A percentile compares a stretch with the other conserved stretches of the same genome.
phyloP scores from a whole-genome alignment of 2,329 filamentous ascomycete genomes.

The Penicillium sp. region DNA sequence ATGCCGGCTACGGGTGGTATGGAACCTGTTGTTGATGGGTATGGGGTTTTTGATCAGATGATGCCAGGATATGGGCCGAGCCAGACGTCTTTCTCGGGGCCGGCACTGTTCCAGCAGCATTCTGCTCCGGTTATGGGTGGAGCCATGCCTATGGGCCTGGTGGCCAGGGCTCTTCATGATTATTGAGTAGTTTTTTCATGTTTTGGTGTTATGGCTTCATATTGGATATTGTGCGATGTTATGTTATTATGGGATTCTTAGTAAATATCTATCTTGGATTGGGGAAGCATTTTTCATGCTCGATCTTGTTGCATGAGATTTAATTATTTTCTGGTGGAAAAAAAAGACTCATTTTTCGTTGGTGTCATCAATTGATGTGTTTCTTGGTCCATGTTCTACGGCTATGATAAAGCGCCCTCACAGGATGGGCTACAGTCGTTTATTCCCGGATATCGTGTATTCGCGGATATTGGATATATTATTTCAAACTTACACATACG shows the following conservation, averaged over 20 bases:
- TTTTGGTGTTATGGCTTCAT: not conserved
- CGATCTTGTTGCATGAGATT: not conserved
- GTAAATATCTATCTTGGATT: not conserved
- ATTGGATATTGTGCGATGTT: not conserved
- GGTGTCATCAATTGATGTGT: too few species aligned
- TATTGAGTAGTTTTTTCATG: conserved; percentile 1
- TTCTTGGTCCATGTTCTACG: too few species aligned
- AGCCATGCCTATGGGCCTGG: conserved; percentile 24
- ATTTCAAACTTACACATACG: not conserved
- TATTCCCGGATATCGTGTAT: not conserved
- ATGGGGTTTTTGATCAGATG: conserved; percentile 26
- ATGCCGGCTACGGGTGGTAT: conserved; percentile 19
- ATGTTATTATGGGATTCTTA: not conserved
- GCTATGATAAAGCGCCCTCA: too few species aligned
- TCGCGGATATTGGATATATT: not conserved
- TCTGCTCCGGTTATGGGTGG: conserved; percentile 17
- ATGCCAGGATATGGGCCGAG: conserved; percentile 21
- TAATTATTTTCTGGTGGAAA: not conserved
- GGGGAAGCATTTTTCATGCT: not conserved
- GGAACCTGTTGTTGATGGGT: conserved; percentile 26
- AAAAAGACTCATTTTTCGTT: not conserved
- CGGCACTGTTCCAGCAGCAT: conserved; percentile 21
- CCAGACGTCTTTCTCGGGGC: conserved; percentile 16
- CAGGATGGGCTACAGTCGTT: not conserved
- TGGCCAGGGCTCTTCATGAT: conserved; percentile 26